Base-by-base conservation (phyloP, 192 early-diverging fungal species). In the Coemansia nantahalensis region DNA sequence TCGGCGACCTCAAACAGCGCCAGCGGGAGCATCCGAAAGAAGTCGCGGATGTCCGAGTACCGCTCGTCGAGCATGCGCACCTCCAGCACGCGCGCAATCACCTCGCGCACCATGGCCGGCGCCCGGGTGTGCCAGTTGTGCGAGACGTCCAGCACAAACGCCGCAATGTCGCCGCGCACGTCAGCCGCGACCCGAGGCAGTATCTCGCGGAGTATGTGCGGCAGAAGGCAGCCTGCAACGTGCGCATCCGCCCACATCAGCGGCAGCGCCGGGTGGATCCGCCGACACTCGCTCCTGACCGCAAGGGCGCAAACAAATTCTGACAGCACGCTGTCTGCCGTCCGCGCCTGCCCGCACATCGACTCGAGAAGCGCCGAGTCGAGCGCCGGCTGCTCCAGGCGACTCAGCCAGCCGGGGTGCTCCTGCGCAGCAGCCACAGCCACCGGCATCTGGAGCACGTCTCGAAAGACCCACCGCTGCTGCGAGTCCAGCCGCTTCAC, bases 1-100 rank as follows among this genome's bases (percentile, higher is more conserved):
- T 66, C 56, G 8, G 72, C 72, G 34, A 68, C 43, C 37, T 76
- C 72, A 57, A 76, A 76, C 31, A 76, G 53, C 8, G 65, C 60
- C 35, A 76, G 10, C 3, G 72, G 72, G 14, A 76, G 59, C 21
- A 42, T 43, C 4, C 6, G 21, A 30, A 68, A 55, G 28, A 76
- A 76, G 40, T 55, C 53, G 45, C 72, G 72, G 15, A 76, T 60
- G 35, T 76, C 72, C 13, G 65, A 44, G 43, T 56, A 76, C 15
- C 39, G 38, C 9, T 31, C 22, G 21, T 67, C 65, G 4, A 68
- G 48, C 49, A 56, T 51, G 0, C 72, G 72, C 14, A 48, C 50
- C 16, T 63, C 60, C 26, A 76, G 46, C 12, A 50, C 56, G 2
- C 65, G 45, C 5, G 32, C 31, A 24, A 76, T 61, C 14, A 63